Evolutionary conservation across 768 basidiomycete species (phyloP), one percentile per base, ranked within the genome.

Genomic region (Cystobasidium onofrii): DNA sequence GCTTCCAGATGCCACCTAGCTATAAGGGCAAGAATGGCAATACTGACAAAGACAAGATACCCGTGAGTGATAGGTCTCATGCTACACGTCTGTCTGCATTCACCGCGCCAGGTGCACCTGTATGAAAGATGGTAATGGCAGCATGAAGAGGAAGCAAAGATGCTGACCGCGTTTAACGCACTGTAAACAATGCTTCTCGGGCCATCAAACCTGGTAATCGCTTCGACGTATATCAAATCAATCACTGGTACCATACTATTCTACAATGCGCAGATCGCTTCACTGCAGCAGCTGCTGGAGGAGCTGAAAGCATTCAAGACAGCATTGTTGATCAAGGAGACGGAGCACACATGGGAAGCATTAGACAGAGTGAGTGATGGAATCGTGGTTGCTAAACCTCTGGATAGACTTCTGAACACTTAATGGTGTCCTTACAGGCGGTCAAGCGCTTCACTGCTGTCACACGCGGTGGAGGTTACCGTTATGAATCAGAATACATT

Each of bases 311-410:
- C 75, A 18, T 75, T 83, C 4, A 73, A 74, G 4, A 70, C 74
- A 13, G 78, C 77, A 0, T 77, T 83, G 18, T 77, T 70, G 1
- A 77, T 80, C 18, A 78, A 78, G 34, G 83, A 83, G 77, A 80
- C 79, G 17, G 83, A 83, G 71, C 81, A 82, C 73, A 79, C 80
- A 1, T 77, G 83, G 83, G 82, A 83, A 73, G 80, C 79, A 76
- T 82, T 83, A 77, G 80, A 82, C 66, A 82, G 82, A 36, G 69
- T 71, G 34, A 44, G 65, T 18, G 17, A 9, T 25, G 6, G 3
- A 29, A 39, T 6, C 39, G 39, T 31, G n/a, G 10, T 29, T 44
- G 25, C 27, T 20, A 15, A 20, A 13, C 15, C 12, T 39, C n/a
- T 36, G 33, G 10, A 61, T 23, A 12, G 2, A 61, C 57, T 13